Conservation (phyloP, 1,139 yeast species). For the Entelexis paramagnoliae region DNA sequence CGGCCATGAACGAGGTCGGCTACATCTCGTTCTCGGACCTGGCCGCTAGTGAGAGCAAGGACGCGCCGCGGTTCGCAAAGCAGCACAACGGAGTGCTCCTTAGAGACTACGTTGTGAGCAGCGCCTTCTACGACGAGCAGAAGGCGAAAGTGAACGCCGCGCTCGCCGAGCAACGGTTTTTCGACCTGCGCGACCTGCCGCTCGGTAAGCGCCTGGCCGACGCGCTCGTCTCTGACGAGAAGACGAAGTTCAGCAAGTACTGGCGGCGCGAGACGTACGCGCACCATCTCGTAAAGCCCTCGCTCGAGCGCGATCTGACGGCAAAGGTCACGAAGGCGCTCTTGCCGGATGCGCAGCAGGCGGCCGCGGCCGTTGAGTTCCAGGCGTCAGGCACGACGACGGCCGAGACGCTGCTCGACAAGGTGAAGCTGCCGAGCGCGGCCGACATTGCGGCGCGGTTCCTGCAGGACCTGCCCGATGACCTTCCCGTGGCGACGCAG, state of each 20-base stretch:
- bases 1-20: conserved; percentile 8
- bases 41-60: conserved; percentile 2
- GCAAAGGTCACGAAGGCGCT: background rate
- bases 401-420: conserved; percentile 7
- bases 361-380: background rate
- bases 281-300: conserved; percentile 14
- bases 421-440: conserved; percentile 8
- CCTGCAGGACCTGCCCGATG: conserved; percentile 8
- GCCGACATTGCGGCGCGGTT: conserved; percentile 1
- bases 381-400: conserved; percentile 11
- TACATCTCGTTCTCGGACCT: conserved; percentile 10
- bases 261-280: conserved; percentile 3
- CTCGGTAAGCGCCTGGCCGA: conserved; percentile 10
- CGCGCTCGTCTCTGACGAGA: conserved; percentile 3
- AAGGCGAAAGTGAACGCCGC: conserved; percentile 6
- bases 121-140: conserved; percentile 13
- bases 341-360: background rate
- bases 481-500: conserved; percentile 12
- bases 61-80: conserved; percentile 17
- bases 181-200: conserved; percentile 19
- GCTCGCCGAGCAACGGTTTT: conserved; percentile 21
- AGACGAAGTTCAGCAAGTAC: conserved; percentile 9
- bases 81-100: background rate
- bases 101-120: conserved; percentile 21
- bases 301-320: conserved; percentile 16